Evolutionary conservation across 208 protist species (phyloP).

Genomic region (Crithidia expoeki): DNA sequence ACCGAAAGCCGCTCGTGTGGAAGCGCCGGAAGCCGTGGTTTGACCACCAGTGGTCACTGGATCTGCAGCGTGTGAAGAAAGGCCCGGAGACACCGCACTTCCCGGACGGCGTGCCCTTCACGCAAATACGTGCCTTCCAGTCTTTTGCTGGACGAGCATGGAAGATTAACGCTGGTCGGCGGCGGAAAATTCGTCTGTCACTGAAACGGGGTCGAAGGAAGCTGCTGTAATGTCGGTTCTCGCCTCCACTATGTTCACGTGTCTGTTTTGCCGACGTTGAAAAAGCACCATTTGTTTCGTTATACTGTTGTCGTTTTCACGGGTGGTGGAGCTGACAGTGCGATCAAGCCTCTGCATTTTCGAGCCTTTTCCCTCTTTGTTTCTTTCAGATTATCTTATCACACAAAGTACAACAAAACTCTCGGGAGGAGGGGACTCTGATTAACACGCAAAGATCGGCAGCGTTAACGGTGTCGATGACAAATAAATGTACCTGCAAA

Average conservation of each 20-base stretch:
- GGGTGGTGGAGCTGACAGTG: too few species aligned
- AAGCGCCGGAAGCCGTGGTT: conserved; percentile 93
- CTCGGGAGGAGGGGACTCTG: too few species aligned
- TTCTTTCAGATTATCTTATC: not conserved
- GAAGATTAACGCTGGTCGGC: conserved; percentile 89
- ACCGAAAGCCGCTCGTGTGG: conserved; percentile 84
- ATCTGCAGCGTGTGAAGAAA: conserved; percentile 80
- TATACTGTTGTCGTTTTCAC: too few species aligned
- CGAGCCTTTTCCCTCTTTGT: not conserved
- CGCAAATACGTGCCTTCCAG: conserved; percentile 86
- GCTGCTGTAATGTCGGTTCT: conserved; percentile 54
- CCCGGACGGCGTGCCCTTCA: conserved; percentile 86
- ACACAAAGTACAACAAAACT: too few species aligned
- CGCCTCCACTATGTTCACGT: not conserved
- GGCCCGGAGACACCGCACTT: conserved; percentile 86
- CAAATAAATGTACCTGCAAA: too few species aligned
- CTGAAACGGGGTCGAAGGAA: conserved; percentile 88
- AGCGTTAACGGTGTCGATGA: too few species aligned
- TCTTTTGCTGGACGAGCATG: conserved; percentile 83
- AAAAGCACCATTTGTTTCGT: too few species aligned
- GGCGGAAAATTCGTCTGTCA: conserved; percentile 86
- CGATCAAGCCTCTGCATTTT: not conserved
- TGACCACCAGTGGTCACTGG: conserved; percentile 86
- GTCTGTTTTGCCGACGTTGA: too few species aligned
- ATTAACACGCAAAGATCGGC: too few species aligned